Evolutionary conservation across 2,329 filamentous ascomycete species (phyloP).

Genomic region (Ilyonectria mors-panacis): DNA sequence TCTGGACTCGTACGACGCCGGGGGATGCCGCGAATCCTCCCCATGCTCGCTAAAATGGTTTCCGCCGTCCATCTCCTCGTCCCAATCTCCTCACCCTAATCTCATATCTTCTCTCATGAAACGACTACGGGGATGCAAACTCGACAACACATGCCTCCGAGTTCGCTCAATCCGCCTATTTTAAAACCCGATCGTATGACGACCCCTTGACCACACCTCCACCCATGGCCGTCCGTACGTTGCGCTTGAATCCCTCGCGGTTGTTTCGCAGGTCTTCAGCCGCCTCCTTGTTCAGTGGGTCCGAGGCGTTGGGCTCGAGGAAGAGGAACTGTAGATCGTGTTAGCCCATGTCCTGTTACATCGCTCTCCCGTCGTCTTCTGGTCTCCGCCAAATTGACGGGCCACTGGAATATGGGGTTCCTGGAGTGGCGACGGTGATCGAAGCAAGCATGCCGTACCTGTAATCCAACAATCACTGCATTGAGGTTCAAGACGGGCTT

Average conservation of each 20-base stretch:
- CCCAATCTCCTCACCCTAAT: conserved; percentile 5
- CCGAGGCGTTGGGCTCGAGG: conserved; percentile 95
- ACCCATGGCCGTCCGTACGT: conserved; percentile 87
- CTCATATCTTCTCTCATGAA: background rate
- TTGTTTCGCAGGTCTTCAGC: conserved; percentile 92
- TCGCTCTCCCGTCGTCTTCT: conserved; percentile 3
- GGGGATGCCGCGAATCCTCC: conserved; percentile 31
- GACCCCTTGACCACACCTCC: conserved; percentile 83
- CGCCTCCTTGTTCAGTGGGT: conserved; percentile 98
- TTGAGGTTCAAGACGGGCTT: conserved; percentile 98
- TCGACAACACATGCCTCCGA: conserved; percentile 21
- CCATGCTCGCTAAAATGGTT: conserved; percentile 26
- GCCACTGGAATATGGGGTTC: background rate
- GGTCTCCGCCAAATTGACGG: background rate
- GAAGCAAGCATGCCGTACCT: conserved; percentile 65
- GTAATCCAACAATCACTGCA: conserved; percentile 93
- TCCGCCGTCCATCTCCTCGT: conserved; percentile 16
- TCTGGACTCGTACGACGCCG: conserved; percentile 38
- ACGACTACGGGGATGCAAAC: background rate
- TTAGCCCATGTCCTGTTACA: conserved; percentile 39
- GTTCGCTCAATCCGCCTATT: conserved; percentile 58
- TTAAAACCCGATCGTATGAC: conserved; percentile 84
- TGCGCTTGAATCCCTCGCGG: conserved; percentile 90
- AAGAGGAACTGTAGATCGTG: conserved; percentile 82
- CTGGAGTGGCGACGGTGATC: background rate